Conservation (phyloP, 495 filamentous ascomycete species). For the Parachaetomium inaequale region DNA sequence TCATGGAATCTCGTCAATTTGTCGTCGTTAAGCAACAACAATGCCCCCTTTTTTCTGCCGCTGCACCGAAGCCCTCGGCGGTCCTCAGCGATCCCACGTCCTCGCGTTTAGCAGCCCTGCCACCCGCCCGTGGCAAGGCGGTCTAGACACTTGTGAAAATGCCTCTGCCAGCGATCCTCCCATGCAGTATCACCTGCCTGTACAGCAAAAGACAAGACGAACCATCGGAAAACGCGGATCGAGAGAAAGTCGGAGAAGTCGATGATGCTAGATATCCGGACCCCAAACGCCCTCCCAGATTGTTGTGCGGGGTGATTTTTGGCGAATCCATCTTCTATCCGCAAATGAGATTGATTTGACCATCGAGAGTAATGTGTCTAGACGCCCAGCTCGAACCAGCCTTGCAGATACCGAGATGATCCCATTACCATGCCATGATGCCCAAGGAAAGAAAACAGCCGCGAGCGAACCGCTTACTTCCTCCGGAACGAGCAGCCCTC, state of each 20-base stretch:
- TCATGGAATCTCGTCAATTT: constrained; percentile 54
- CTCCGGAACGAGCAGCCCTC: constrained; percentile 99
- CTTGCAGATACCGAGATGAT: constrained; percentile 51
- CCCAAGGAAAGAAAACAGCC: constrained; percentile 47
- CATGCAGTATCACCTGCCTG: constrained; percentile 48
- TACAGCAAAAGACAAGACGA: constrained; percentile 32
- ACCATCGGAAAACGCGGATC: constrained; percentile 34
- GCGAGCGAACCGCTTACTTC: constrained; percentile 70
- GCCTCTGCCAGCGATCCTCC: constrained; percentile 53
- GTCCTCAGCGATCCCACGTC: constrained; percentile 56
- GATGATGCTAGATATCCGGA: constrained; percentile 85
- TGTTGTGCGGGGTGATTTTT: constrained; percentile 47
- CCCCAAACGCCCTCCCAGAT: constrained; percentile 58
- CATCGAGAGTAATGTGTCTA: constrained; percentile 42
- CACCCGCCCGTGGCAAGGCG: constrained; percentile 27
- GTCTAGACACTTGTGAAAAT: constrained; percentile 47
- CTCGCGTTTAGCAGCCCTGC: constrained; percentile 44
- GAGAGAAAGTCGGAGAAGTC: constrained; percentile 36
- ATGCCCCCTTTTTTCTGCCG: constrained; percentile 33
- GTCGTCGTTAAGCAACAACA: constrained; percentile 51
- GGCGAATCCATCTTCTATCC: constrained; percentile 75
- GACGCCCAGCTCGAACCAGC: constrained; percentile 47
- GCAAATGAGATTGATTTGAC: constrained; percentile 48
- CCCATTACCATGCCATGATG: constrained; percentile 45
- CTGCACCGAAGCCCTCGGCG: constrained; percentile 51